Base-by-base conservation (phyloP, 805 yeast species). In the Suhomyces faveliae region DNA sequence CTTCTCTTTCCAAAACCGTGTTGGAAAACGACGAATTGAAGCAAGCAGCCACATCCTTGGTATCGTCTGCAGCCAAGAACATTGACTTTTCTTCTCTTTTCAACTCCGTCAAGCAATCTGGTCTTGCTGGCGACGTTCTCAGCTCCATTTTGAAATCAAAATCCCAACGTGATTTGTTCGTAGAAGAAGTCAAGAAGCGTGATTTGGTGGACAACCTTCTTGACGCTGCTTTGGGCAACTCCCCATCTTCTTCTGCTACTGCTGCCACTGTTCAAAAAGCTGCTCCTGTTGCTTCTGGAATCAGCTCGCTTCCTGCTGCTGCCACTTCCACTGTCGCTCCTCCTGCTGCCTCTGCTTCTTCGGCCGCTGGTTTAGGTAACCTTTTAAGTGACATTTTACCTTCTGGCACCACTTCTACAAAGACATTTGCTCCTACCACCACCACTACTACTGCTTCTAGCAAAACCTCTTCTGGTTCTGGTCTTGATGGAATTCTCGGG, bases 71-170 rank as follows among this genome's bases (percentile, higher is more conserved):
- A n/a, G 46, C 66, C 44, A 45, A 50, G 38, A 57, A 58, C 40
- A 55, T 57, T 46, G 54, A 63, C 47, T 62, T 60, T 50, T 23
- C 50, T 4, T 43, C 53, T 5, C 42, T 67, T 38, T 63, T 55
- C 50, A 50, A 49, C 15, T 50, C 60, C 12, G 54, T 67, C 40
- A 64, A 63, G 47, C 56, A 57, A 39, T 63, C 69, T 29, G 69
- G 65, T 19, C 44, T 61, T 38, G 57, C 58, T 39, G 49, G 50
- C 33, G 47, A 48, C 2, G 29, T 61, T 10, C 54, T 62, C 47
- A 20, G 24, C n/a, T 38, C 38, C 9, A 35, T 49, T 9, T 45
- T 56, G 38, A 38, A 20, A n/a, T 15, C 19, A 4, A 35, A 23
- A 19, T 24, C 37, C 23, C 40, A 27, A 27, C 41, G 24, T 29